Percentiles rank a stretch among this genome's conserved stretches.
Conservation (phyloP, 495 filamentous ascomycete genomes). For the Penicillium daleae region DNA sequence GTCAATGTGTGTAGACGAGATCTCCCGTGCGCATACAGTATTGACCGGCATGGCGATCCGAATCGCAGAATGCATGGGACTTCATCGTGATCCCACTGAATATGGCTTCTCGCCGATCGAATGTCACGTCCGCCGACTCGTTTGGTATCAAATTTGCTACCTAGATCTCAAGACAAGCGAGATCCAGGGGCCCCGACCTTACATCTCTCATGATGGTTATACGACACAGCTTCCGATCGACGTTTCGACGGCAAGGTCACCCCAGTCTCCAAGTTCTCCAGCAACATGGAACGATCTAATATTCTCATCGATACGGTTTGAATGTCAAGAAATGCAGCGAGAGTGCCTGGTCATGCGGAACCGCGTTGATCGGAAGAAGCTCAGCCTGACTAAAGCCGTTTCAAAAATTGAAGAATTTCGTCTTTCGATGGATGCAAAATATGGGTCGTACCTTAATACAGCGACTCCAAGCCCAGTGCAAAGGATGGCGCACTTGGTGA, state of each 20-base stretch:
- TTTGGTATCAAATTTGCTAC: constrained; percentile 2
- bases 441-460: background rate
- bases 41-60: background rate
- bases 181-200: background rate
- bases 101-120: background rate
- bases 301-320: constrained; percentile 66
- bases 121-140: background rate
- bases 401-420: background rate
- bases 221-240: background rate
- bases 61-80: background rate
- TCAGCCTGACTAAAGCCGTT: constrained; percentile 22
- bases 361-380: constrained; percentile 62
- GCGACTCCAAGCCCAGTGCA: background rate
- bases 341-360: constrained; percentile 64
- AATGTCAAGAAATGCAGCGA: constrained; percentile 74
- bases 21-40: background rate
- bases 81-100: background rate
- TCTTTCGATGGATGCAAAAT: background rate
- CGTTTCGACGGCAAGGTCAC: background rate
- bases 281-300: constrained; percentile 66
- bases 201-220: background rate
- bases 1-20: background rate
- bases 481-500: background rate
- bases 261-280: background rate
- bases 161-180: constrained; percentile 1